phyloP scores from a whole-genome alignment of 805 yeast genomes.

The Metschnikowia kofuensis region DNA sequence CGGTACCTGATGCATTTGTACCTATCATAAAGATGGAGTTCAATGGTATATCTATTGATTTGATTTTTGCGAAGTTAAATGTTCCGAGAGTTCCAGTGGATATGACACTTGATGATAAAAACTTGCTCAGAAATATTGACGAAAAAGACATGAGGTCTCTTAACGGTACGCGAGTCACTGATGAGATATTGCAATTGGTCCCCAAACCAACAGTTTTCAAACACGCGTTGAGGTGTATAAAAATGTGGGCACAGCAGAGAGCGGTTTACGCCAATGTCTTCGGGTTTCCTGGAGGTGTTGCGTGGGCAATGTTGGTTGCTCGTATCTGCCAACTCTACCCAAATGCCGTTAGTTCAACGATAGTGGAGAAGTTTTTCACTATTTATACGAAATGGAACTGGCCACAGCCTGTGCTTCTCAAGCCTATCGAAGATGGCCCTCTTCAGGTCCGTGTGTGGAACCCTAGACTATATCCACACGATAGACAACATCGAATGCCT shows the following conservation, averaged over 20 bases:
- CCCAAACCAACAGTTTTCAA: slow-evolving; percentile 93
- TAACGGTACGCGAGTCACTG: slow-evolving; percentile 97
- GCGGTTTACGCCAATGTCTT: slow-evolving; percentile 92
- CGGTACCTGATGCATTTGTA: slow-evolving; percentile 97
- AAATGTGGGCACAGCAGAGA: slow-evolving; percentile 94
- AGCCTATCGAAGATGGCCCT: slow-evolving; percentile 96
- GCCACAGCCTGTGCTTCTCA: slow-evolving; percentile 96
- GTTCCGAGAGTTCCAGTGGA: slow-evolving; percentile 77
- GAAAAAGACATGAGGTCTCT: slow-evolving; percentile 87
- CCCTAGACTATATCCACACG: slow-evolving; percentile 85
- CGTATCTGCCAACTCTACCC: slow-evolving; percentile 96
- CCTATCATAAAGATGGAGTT: slow-evolving; percentile 91
- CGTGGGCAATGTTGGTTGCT: slow-evolving; percentile 99
- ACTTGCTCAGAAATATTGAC: slow-evolving; percentile 79
- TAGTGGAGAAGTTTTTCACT: slow-evolving; percentile 84
- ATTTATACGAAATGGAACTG: slow-evolving; percentile 90
- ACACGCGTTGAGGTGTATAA: slow-evolving; percentile 87
- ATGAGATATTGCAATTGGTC: slow-evolving; percentile 82
- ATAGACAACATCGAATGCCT: slow-evolving; percentile 91
- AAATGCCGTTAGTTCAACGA: slow-evolving; percentile 89
- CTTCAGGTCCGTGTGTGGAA: slow-evolving; percentile 96
- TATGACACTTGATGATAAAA: slow-evolving; percentile 78
- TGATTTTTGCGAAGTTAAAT: slow-evolving; percentile 80
- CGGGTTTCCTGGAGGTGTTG: slow-evolving; percentile 99
- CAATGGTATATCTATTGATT: slow-evolving; percentile 89